phyloP scores from a whole-genome alignment of 2,329 filamentous ascomycete genomes.

The Neocatenulostroma microsporum region DNA sequence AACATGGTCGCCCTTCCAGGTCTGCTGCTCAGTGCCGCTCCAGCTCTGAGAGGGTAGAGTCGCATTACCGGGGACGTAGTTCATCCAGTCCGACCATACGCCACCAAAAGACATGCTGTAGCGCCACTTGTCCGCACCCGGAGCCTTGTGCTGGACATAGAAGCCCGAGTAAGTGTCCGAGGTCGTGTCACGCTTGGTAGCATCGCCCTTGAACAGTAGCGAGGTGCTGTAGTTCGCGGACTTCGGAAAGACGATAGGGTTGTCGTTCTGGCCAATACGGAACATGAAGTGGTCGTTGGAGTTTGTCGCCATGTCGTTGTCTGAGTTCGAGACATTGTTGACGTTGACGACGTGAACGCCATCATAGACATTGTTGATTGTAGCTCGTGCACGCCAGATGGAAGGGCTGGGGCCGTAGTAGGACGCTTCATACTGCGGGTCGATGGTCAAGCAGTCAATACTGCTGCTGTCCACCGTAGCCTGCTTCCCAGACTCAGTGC shows the following conservation, averaged over 20 bases:
- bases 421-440: conserved; percentile 32
- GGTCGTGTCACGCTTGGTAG: conserved; percentile 28
- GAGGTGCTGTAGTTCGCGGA: conserved; percentile 51
- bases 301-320: conserved; percentile 39
- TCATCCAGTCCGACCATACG: conserved; percentile 51
- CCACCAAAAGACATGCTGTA: conserved; percentile 56
- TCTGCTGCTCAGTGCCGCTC: conserved; percentile 50
- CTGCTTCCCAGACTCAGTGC: conserved; percentile 39
- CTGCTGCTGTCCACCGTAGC: conserved; percentile 40
- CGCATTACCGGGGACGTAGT: conserved; percentile 47
- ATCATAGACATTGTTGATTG: conserved; percentile 49
- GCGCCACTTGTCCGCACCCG: conserved; percentile 55
- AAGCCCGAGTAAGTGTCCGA: conserved; percentile 39
- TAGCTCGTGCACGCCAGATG: conserved; percentile 47
- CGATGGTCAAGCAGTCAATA: conserved; percentile 39
- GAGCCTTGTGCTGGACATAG: conserved; percentile 49
- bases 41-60: conserved; percentile 45
- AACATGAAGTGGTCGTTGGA: conserved; percentile 54
- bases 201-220: conserved; percentile 40
- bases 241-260: conserved; percentile 52
- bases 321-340: conserved; percentile 43
- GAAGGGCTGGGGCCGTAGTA: conserved; percentile 47
- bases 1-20: conserved; percentile 55
- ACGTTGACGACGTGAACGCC: conserved; percentile 54
- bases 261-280: conserved; percentile 49